Base-by-base conservation (phyloP, 1,139 yeast species). In the Candida tetrigidarum region DNA sequence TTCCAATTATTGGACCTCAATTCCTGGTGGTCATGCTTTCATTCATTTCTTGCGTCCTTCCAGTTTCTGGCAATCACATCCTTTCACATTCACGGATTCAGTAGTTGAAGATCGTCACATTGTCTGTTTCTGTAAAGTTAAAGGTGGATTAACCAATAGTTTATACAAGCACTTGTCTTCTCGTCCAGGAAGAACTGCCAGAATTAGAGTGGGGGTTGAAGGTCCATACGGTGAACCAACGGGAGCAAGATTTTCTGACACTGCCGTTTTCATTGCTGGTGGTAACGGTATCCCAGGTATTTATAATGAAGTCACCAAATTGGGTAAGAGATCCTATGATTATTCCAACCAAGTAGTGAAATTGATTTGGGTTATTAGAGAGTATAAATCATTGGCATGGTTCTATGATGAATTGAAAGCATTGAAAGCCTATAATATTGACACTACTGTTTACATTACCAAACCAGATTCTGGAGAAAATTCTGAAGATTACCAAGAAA, bases 11-110 rank as follows among this genome's bases (percentile, higher is more conserved):
- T 76, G 80, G 79, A 56, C 61, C 14, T 55, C 75, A 1, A 55
- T 62, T 35, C 78, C 80, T 10, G 83, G 83, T 32, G 77, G 80
- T 1, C 80, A 78, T 55, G 82, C 80, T 0, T 80, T 71, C 48
- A 62, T 80, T 27, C 71, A 76, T 51, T 78, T 80, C 55, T 46
- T 76, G 22, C 59, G 60, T 41, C 66, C 66, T 4, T 46, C 59
- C n/a, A 62, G 58, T 44, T 72, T 72, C 52, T 72, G 72, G 71
- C 78, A 72, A 52, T 69, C 76, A 1, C 78, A 72, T 52, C 77
- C 77, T 6, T 50, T 50, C 28, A 50, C 53, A 26, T 48, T 72
- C 4, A 54, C 60, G 30, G 62, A 65, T 39, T 56, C 70, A 42
- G 59, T 63, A 5, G 41, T 28, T 6, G 35, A 41, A 14, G 25